A percentile compares a stretch with the other conserved stretches of the same genome.
Evolutionary conservation across 768 basidiomycete species (phyloP).

Genomic region (Phanerodontia chrysosporium): DNA sequence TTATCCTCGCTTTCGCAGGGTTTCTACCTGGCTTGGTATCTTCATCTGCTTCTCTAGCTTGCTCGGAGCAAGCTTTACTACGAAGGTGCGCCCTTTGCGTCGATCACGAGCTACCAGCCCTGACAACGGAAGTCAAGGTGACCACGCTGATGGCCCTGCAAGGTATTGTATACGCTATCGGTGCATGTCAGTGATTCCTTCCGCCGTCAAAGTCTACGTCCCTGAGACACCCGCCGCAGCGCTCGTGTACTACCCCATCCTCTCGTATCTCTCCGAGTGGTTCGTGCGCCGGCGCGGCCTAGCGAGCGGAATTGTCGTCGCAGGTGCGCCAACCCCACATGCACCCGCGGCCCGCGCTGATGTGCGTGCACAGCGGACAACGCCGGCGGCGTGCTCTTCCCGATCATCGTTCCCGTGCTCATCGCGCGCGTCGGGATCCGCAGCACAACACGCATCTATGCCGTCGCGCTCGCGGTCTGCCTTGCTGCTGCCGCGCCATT

Average conservation of each 20-base stretch:
- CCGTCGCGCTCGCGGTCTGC: conserved; percentile 11
- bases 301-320: conserved; percentile 28
- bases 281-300: conserved; percentile 27
- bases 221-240: background rate
- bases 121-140: background rate
- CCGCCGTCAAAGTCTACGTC: background rate
- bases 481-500: conserved; percentile 21
- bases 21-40: conserved; percentile 19
- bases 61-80: conserved; percentile 25
- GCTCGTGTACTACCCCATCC: conserved; percentile 25
- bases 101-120: background rate
- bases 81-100: conserved; percentile 9
- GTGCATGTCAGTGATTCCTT: background rate
- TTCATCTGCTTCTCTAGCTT: conserved; percentile 22
- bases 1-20: conserved; percentile 20
- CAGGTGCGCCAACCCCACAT: background rate
- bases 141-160: background rate
- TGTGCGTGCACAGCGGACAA: background rate
- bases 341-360: background rate
- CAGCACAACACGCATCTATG: conserved; percentile 22
- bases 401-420: conserved; percentile 23
- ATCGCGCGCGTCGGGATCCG: conserved; percentile 18
- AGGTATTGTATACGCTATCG: background rate
- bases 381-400: conserved; percentile 21
- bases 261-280: conserved; percentile 29